phyloP scores from a whole-genome alignment of 2,329 filamentous ascomycete genomes.

The Periconia sp. region DNA sequence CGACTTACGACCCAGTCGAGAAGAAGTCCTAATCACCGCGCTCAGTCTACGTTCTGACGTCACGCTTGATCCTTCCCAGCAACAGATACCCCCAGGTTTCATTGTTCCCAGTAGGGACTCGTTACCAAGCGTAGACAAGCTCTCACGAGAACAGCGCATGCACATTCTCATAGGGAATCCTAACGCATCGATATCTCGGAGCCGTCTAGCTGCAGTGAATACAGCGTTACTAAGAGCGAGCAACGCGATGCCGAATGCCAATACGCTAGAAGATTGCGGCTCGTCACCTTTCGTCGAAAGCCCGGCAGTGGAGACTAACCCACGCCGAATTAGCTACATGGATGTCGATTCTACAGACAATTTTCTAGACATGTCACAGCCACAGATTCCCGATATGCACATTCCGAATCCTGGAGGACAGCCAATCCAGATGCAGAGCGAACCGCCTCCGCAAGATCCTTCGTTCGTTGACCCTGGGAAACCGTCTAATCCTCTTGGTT shows the following conservation, averaged over 20 bases:
- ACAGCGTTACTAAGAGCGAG: slow-evolving; percentile 36
- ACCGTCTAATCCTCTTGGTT: slow-evolving; percentile 36
- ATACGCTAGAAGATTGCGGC: slow-evolving; percentile 27
- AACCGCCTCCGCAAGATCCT: slow-evolving; percentile 21
- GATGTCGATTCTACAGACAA: slow-evolving; percentile 39
- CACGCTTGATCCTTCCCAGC: slow-evolving; percentile 30
- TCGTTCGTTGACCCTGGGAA: slow-evolving; percentile 37
- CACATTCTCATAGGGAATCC: slow-evolving; percentile 43
- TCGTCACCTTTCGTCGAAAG: slow-evolving; percentile 33
- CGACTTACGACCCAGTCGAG: slow-evolving; percentile 43
- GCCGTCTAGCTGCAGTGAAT: slow-evolving; percentile 38
- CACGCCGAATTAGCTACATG: slow-evolving; percentile 46
- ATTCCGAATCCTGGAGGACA: slow-evolving; percentile 7
- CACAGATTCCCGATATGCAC: slow-evolving; percentile 20
- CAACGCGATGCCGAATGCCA: slow-evolving; percentile 18
- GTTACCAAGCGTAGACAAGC: slow-evolving; percentile 36
- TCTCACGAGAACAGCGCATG: slow-evolving; percentile 43
- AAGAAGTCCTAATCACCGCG: slow-evolving; percentile 44
- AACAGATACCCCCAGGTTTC: slow-evolving; percentile 41
- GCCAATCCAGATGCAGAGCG: slow-evolving; percentile 25
- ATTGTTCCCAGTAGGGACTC: slow-evolving; percentile 43
- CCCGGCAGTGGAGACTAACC: slow-evolving; percentile 28
- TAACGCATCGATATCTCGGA: slow-evolving; percentile 30
- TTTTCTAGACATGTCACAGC: slow-evolving; percentile 35
- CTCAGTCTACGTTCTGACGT: slow-evolving; percentile 44